phyloP scores from a whole-genome alignment of 2,329 filamentous ascomycete species.

The Seiridium unicorne region DNA sequence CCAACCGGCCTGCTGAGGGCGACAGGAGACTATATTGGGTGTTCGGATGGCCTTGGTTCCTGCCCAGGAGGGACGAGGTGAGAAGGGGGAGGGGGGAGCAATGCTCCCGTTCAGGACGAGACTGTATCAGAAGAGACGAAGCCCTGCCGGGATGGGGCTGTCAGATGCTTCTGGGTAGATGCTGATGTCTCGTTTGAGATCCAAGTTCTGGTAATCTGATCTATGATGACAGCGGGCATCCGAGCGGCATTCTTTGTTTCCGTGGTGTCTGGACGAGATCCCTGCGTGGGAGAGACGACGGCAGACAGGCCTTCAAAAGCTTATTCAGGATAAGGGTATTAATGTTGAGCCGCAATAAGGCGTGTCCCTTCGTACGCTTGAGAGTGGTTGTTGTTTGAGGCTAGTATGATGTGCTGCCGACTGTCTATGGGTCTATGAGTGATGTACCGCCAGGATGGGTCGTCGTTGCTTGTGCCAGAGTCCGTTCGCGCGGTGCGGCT shows the following conservation, averaged over 20 bases:
- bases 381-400: not conserved
- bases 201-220: slow-evolving; percentile 50
- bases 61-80: slow-evolving; percentile 22
- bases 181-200: slow-evolving; percentile 42
- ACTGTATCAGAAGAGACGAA: slow-evolving; percentile 38
- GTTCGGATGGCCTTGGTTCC: slow-evolving; percentile 23
- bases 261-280: slow-evolving; percentile 11
- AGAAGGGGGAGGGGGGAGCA: slow-evolving; percentile 17
- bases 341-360: slow-evolving; percentile 6
- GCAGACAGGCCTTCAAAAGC: slow-evolving; percentile 9
- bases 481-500: slow-evolving; percentile 12
- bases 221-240: slow-evolving; percentile 54
- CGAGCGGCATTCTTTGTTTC: slow-evolving; percentile 42
- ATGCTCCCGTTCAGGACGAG: slow-evolving; percentile 36
- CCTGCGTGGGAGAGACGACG: slow-evolving; percentile 8
- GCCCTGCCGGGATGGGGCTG: slow-evolving; percentile 31
- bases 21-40: slow-evolving; percentile 37
- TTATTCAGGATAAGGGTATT: slow-evolving; percentile 9
- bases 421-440: slow-evolving; percentile 10
- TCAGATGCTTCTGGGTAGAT: slow-evolving; percentile 38
- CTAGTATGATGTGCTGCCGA: slow-evolving; percentile 6
- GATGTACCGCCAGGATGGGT: slow-evolving; percentile 15
- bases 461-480: slow-evolving; percentile 4
- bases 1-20: slow-evolving; percentile 15
- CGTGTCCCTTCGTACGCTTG: not conserved